Percentiles rank a stretch among this genome's conserved stretches.
Conservation (phyloP, 345 rosid species). For the Pelargonium nanum region DNA sequence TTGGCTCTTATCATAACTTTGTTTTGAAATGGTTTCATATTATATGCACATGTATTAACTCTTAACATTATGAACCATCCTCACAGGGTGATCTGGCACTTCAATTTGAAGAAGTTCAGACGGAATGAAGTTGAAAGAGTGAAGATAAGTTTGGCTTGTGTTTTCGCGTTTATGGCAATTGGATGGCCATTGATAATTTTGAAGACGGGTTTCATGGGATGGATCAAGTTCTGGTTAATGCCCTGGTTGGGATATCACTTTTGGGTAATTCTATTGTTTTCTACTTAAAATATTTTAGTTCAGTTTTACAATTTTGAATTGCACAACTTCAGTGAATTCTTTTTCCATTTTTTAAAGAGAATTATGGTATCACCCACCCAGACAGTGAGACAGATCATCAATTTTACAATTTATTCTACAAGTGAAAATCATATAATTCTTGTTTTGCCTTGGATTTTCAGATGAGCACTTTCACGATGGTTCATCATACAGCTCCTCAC, state of each 20-base stretch:
- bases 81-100: slow-evolving; percentile 75
- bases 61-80: slow-evolving; percentile 11
- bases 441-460: slow-evolving; percentile 17
- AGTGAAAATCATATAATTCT: neutral
- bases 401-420: too few species aligned
- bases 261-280: slow-evolving; percentile 46
- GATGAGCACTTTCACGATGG: slow-evolving; percentile 99
- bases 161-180: slow-evolving; percentile 80
- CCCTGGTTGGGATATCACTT: slow-evolving; percentile 95
- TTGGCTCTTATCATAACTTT: too few species aligned
- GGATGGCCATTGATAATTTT: slow-evolving; percentile 90
- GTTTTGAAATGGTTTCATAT: neutral
- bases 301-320: slow-evolving; percentile 4
- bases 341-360: too few species aligned
- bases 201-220: slow-evolving; percentile 73
- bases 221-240: slow-evolving; percentile 92
- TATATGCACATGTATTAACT: neutral
- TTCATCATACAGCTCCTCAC: slow-evolving; percentile 93
- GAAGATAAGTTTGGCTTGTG: slow-evolving; percentile 91
- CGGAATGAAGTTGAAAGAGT: slow-evolving; percentile 69
- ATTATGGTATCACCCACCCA: too few species aligned
- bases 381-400: too few species aligned
- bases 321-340: too few species aligned
- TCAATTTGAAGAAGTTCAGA: slow-evolving; percentile 75
- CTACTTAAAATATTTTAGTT: too few species aligned